phyloP scores from a whole-genome alignment of 2,329 filamentous ascomycete species.

The Gnomoniopsis sp. region DNA sequence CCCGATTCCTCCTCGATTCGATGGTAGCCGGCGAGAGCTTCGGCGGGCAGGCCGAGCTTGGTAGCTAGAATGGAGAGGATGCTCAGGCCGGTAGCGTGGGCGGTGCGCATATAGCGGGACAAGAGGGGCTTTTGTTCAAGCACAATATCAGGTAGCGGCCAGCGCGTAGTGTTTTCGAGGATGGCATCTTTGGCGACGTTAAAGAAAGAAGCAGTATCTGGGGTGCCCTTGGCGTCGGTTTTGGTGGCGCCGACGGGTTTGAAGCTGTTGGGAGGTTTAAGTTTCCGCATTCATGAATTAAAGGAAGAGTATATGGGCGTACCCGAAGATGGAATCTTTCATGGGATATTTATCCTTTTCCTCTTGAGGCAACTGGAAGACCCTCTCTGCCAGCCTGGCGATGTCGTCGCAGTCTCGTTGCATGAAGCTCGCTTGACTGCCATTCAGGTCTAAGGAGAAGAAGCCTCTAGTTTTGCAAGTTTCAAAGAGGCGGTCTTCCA shows the following conservation, averaged over 20 bases:
- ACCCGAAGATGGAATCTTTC: conserved; percentile 17
- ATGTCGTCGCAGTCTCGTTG: conserved; percentile 16
- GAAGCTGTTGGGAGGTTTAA: conserved; percentile 10
- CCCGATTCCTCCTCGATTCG: conserved; percentile 16
- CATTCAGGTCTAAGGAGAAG: conserved; percentile 19
- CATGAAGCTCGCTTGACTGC: conserved; percentile 11
- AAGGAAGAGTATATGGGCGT: no score
- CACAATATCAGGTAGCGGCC: conserved; percentile 7
- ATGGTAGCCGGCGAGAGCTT: conserved; percentile 11
- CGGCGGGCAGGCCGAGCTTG: conserved; percentile 8
- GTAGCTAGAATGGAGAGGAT: conserved; percentile 13
- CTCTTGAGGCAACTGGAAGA: conserved; percentile 13
- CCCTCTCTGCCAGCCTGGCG: conserved; percentile 14
- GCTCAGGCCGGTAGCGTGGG: conserved; percentile 12
- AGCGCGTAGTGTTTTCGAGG: conserved; percentile 15
- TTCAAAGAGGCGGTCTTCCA: conserved; percentile 14
- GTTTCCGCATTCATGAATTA: no score
- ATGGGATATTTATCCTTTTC: conserved; percentile 17
- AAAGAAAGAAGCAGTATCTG: conserved; percentile 17
- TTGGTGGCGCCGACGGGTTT: conserved; percentile 14
- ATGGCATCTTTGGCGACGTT: conserved; percentile 20
- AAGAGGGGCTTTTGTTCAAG: conserved; percentile 13
- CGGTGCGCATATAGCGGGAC: conserved; percentile 12
- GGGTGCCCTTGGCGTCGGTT: conserved; percentile 14
- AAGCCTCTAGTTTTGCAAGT: conserved; percentile 18